Evolutionary conservation across 2,329 filamentous ascomycete species (phyloP).

Genomic region (Apiospora rasikravindrae): DNA sequence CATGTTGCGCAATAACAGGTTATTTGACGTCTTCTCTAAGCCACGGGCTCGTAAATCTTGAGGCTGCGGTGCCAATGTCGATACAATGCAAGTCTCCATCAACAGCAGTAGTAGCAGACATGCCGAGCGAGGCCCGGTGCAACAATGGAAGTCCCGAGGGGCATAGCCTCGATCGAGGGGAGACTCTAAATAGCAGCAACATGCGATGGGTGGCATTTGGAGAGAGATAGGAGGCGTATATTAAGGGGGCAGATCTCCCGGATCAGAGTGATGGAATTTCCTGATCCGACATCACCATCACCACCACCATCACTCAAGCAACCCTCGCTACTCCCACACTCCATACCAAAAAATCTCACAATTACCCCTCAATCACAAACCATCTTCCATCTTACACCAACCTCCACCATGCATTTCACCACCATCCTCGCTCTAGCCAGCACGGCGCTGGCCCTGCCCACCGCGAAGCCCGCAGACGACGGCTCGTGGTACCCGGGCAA

Average conservation of each 20-base stretch:
- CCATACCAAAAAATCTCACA: background rate
- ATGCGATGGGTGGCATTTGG: too few relatives aligned
- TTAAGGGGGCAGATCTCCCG: background rate
- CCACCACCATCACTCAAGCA: background rate
- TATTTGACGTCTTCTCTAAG: background rate
- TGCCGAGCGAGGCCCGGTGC: background rate
- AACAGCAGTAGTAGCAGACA: background rate
- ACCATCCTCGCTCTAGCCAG: background rate
- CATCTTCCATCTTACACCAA: background rate
- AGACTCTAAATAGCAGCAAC: background rate
- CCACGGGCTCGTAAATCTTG: slow-evolving; percentile 4
- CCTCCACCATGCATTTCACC: slow-evolving; percentile 3
- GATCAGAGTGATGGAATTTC: background rate
- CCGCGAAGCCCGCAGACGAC: slow-evolving; percentile 1
- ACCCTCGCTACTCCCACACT: background rate
- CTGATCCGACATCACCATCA: background rate
- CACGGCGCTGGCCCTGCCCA: slow-evolving; percentile 1
- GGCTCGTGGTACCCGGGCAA: slow-evolving; percentile 15
- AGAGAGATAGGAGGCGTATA: background rate
- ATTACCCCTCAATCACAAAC: background rate
- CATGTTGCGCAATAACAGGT: background rate
- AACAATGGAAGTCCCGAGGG: background rate
- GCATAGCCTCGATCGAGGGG: background rate
- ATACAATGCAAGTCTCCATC: background rate
- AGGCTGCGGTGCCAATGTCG: background rate